Base-by-base conservation (phyloP, 1,284 basidiomycete genomes). In the Boletus sp. region DNA sequence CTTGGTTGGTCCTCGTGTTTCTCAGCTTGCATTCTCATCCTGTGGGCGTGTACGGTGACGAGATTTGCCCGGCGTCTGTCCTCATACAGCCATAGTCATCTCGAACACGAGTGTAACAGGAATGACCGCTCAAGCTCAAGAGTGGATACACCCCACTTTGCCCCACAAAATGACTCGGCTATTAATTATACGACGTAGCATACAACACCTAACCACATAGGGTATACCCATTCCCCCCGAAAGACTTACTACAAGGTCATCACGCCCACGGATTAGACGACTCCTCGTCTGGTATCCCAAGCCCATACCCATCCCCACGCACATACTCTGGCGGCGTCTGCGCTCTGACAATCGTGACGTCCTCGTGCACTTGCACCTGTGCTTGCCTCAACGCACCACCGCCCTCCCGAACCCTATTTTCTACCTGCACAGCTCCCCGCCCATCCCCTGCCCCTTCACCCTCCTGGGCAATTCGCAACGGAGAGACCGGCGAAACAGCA, bases 231-330 rank as follows among this genome's bases (percentile, higher is more conserved):
- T 13, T n/a, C 30, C 14, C 14, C 14, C n/a, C 14, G 14, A 2
- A 13, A n/a, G 30, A 32, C n/a, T 30, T 5, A 5, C 14, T 7
- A 30, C n/a, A n/a, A n/a, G n/a, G n/a, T n/a, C n/a, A n/a, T 32
- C n/a, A 66, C 7, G 51, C 59, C 61, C 60, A 63, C 13, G 61
- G 61, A 36, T 63, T 63, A 9, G 41, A 26, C n/a, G 52, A 57
- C 42, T 49, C 56, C 14, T 26, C 60, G 16, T 32, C 50, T 38
- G 46, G 41, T 41, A 42, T 50, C 13, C 42, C 45, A 9, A 47
- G 22, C n/a, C 33, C 33, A 42, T 53, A 46, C 2, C 32, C 50
- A 4, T 49, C 46, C 5, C 41, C 16, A 13, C 34, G 52, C 13
- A 49, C 53, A 42, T 59, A 35, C 16, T 35, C 25, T 1, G 64